Conservation (phyloP, 164 flowering plant genomes). For the Aristolochia californica region DNA sequence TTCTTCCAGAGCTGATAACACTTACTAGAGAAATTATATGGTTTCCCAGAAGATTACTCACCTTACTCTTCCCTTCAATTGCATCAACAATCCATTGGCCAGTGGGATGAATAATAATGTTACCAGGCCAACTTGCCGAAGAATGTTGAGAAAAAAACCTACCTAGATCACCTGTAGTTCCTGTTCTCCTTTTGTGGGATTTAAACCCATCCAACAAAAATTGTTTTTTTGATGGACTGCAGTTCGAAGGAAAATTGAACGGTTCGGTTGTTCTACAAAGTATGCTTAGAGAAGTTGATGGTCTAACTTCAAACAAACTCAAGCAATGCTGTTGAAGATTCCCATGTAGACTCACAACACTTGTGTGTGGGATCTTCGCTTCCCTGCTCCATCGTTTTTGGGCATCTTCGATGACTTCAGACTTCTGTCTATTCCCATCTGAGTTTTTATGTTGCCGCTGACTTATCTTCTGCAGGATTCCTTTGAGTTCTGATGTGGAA, state of each 20-base stretch:
- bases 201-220: constrained; percentile 18
- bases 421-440: constrained; percentile 16
- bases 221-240: constrained; percentile 25
- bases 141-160: constrained; percentile 26
- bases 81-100: constrained; percentile 38
- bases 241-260: constrained; percentile 19
- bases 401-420: constrained; percentile 17
- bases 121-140: constrained; percentile 18
- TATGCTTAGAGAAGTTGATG: constrained; percentile 21
- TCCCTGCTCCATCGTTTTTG: constrained; percentile 17
- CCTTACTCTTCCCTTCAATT: constrained; percentile 35
- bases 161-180: constrained; percentile 17
- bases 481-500: constrained; percentile 16
- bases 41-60: constrained; percentile 38
- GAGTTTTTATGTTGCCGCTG: constrained; percentile 18
- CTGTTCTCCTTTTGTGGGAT: constrained; percentile 13
- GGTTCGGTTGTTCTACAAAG: constrained; percentile 18
- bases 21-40: constrained; percentile 27
- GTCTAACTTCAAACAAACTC: constrained; percentile 40
- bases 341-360: constrained; percentile 35
- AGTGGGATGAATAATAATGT: constrained; percentile 17
- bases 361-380: constrained; percentile 32
- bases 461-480: constrained; percentile 13
- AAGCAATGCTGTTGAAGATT: constrained; percentile 48
- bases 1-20: constrained; percentile 12